These are phyloP conservation scores for Penicillium silybi DNA, from an alignment of 495 filamentous ascomycete species.

Conservation along the genomic window DNA sequence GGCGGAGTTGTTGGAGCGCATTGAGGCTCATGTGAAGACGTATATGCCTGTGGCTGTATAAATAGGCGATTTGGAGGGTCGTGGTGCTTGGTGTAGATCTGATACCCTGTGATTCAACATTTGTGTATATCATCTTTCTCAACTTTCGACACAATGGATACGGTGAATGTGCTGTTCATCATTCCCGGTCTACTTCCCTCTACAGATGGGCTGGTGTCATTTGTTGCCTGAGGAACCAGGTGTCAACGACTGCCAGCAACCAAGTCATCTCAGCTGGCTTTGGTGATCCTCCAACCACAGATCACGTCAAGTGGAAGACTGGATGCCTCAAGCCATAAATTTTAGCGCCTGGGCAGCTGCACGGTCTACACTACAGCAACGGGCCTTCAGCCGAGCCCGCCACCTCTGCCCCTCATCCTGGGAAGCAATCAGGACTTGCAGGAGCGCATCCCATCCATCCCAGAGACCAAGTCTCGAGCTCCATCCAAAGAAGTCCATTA, in stretches of 20 bases:
- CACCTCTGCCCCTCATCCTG: background rate
- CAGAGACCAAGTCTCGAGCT: background rate
- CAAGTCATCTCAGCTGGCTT: too few species aligned
- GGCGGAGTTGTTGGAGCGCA: slow-evolving; percentile 29
- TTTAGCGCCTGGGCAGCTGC: background rate
- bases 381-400: background rate
- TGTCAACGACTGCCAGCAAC: too few species aligned
- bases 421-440: background rate
- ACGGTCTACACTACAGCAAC: background rate
- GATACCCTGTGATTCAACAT: slow-evolving; percentile 25
- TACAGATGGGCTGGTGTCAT: background rate
- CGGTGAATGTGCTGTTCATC: background rate
- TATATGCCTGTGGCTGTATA: slow-evolving; percentile 11
- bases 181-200: background rate
- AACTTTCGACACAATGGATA: background rate
- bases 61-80: background rate
- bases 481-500: background rate
- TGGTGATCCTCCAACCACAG: background rate
- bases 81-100: background rate
- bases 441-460: background rate
- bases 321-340: background rate
- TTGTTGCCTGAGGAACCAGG: slow-evolving; percentile 4
- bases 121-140: slow-evolving; percentile 10
- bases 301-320: background rate
- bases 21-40: slow-evolving; percentile 37